Evolutionary conservation across 139 green algal species (phyloP).

Genomic region (Closterium sp.): DNA sequence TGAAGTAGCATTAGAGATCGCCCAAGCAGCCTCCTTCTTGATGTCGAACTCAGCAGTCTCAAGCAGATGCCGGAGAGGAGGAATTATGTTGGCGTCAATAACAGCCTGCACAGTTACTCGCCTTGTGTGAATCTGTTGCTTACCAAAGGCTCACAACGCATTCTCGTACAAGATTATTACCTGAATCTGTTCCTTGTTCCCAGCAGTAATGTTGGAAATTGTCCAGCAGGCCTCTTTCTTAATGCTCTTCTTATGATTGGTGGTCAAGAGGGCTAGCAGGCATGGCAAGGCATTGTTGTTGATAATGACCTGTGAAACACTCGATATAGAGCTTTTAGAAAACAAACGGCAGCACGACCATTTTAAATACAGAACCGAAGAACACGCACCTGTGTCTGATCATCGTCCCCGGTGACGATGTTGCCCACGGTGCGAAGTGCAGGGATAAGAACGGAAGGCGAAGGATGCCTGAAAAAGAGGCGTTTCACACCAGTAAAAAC

Average conservation of each 20-base stretch:
- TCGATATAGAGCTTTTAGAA: not conserved
- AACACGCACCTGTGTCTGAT: conserved; percentile 77
- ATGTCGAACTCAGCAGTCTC: conserved; percentile 96
- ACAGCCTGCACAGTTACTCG: conserved; percentile 59
- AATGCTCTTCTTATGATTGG: conserved; percentile 97
- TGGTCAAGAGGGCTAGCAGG: conserved; percentile 87
- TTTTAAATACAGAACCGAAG: no score
- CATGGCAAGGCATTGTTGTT: conserved; percentile 94
- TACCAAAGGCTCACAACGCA: not conserved
- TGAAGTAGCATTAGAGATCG: conserved; percentile 96
- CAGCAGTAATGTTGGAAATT: conserved; percentile 99
- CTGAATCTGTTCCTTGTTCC: conserved; percentile 98
- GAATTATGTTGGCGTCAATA: conserved; percentile 85
- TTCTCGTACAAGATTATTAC: not conserved
- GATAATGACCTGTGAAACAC: conserved; percentile 82
- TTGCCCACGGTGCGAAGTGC: conserved; percentile 97
- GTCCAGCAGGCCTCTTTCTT: conserved; percentile 99
- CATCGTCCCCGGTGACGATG: conserved; percentile 98
- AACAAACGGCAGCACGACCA: not conserved
- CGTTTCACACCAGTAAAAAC: not conserved
- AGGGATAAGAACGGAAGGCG: conserved; percentile 86
- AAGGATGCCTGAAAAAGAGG: conserved; percentile 56
- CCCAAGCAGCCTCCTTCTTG: conserved; percentile 99
- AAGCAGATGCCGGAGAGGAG: conserved; percentile 87
- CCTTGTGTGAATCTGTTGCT: no score